These are phyloP conservation scores for Aspergillus sclerotiicarbonarius DNA, from an alignment of 495 filamentous ascomycete genomes.

Conservation along the genomic window DNA sequence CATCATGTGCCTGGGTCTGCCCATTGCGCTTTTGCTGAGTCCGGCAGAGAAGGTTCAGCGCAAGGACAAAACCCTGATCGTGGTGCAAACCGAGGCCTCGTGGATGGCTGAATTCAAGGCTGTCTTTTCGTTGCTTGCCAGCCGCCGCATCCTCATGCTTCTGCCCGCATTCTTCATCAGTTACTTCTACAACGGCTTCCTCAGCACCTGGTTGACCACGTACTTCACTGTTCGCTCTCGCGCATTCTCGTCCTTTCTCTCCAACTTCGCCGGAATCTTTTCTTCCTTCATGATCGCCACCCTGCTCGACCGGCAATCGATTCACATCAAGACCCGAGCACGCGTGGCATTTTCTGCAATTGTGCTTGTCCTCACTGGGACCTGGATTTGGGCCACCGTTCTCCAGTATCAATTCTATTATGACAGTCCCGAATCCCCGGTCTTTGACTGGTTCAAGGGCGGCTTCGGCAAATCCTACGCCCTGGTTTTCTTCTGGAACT, in stretches of 20 bases:
- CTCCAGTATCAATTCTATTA: slow-evolving; percentile 32
- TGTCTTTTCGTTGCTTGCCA: slow-evolving; percentile 24
- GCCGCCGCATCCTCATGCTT: slow-evolving; percentile 28
- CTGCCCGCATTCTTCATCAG: slow-evolving; percentile 37
- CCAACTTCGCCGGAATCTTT: slow-evolving; percentile 33
- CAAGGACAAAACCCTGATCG: slow-evolving; percentile 27
- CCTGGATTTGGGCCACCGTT: slow-evolving; percentile 35
- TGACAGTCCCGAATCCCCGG: slow-evolving; percentile 18
- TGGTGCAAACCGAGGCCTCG: slow-evolving; percentile 26
- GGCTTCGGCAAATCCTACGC: slow-evolving; percentile 34
- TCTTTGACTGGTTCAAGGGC: slow-evolving; percentile 34
- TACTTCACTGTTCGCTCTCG: slow-evolving; percentile 36
- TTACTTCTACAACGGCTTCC: slow-evolving; percentile 38
- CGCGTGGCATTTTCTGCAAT: slow-evolving; percentile 27
- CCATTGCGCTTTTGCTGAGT: slow-evolving; percentile 28
- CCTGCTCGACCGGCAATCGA: slow-evolving; percentile 32
- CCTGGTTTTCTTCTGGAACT: slow-evolving; percentile 34
- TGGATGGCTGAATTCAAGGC: slow-evolving; percentile 35
- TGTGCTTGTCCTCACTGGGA: slow-evolving; percentile 25
- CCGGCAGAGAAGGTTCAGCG: slow-evolving; percentile 34
- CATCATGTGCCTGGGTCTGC: slow-evolving; percentile 36
- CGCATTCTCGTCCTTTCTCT: slow-evolving; percentile 36
- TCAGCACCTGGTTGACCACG: slow-evolving; percentile 31
- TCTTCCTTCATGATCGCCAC: slow-evolving; percentile 32
- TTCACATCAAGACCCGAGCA: slow-evolving; percentile 35